Base-by-base conservation (phyloP, 2,329 filamentous ascomycete species). In the Simplicillium aogashimaense region DNA sequence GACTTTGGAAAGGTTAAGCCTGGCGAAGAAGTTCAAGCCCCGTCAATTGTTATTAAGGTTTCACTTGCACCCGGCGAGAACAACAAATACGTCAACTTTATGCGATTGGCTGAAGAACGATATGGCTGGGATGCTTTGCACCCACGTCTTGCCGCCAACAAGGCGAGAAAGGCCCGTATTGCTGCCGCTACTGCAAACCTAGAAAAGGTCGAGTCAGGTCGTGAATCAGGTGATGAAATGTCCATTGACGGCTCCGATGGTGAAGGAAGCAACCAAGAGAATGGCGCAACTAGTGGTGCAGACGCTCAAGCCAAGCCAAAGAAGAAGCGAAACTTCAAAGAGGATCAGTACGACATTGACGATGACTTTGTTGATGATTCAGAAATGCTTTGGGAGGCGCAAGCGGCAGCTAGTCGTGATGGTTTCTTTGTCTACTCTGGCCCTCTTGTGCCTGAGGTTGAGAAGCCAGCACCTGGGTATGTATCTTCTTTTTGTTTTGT, bases 351-450 rank as follows among this genome's bases (percentile, higher is more conserved):
- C 53, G 85, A 90, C 55, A 82, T 84, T 53, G 81, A 85, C 36
- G 85, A 89, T 53, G 84, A 83, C 39, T 90, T 90, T 61, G 78
- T 90, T 41, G 92, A 98, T 53, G 92, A 98, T 56, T 94, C 88
- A 1, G 92, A 98, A 59, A 62, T 95, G 55, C 72, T 94, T 1
- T 97, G 90, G 90, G 87, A 97, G 61, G 87, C 94, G 54, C 86
- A 94, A 57, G 90, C 90, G 7, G 88, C 90, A 4, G 89, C 92
- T 36, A 90, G 86, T 49, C 86, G 90, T 51, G 92, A 97, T 57
- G 92, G 92, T 1, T 98, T 97, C 67, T 98, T 97, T 58, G 92
- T 98, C 2, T 98, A 95, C 62, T 94, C 86, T 45, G 92, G 92
- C 3, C 90, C 90, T 8, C 68, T 98, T 36, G 76, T 97, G 16